These are phyloP conservation scores for Saccharomycopsis sp. DNA, from an alignment of 805 yeast genomes.

Conservation along the genomic window DNA sequence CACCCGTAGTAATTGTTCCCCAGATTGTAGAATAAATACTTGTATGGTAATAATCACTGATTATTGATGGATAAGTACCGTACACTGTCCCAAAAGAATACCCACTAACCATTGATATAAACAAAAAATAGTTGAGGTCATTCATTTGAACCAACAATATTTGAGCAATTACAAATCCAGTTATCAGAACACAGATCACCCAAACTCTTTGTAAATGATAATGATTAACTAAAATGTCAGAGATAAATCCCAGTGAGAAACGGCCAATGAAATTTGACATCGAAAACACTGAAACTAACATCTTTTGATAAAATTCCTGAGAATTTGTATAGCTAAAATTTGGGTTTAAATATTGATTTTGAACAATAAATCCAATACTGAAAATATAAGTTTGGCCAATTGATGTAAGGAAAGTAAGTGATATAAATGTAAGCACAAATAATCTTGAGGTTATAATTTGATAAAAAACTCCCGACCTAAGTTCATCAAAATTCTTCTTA, in stretches of 20 bases:
- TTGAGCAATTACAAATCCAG: constrained; percentile 33
- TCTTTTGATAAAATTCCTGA: constrained; percentile 13
- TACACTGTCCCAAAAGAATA: constrained; percentile 62
- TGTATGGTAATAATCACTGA: constrained; percentile 69
- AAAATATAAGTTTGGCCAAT: constrained; percentile 67
- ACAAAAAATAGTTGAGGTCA: constrained; percentile 36
- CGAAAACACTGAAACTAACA: constrained; percentile 18
- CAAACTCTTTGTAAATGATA: constrained; percentile 55
- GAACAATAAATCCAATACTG: constrained; percentile 68
- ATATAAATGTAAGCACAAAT: constrained; percentile 10
- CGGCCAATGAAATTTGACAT: constrained; percentile 18
- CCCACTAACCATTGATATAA: constrained; percentile 53
- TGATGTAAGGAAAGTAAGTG: constrained; percentile 14
- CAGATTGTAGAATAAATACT: constrained; percentile 64
- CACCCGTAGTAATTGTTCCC: constrained; percentile 72
- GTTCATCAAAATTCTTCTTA: not conserved
- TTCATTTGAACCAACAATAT: constrained; percentile 29
- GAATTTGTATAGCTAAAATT: constrained; percentile 9
- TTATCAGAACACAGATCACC: constrained; percentile 44
- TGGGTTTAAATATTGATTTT: constrained; percentile 31
- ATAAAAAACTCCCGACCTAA: constrained; percentile 1
- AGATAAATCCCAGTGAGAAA: constrained; percentile 53
- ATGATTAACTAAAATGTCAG: constrained; percentile 51
- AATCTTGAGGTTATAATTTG: constrained; percentile 16
- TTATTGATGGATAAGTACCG: constrained; percentile 69